These are phyloP conservation scores for Amanita phalloides DNA, from an alignment of 768 basidiomycete species.

Conservation along the genomic window DNA sequence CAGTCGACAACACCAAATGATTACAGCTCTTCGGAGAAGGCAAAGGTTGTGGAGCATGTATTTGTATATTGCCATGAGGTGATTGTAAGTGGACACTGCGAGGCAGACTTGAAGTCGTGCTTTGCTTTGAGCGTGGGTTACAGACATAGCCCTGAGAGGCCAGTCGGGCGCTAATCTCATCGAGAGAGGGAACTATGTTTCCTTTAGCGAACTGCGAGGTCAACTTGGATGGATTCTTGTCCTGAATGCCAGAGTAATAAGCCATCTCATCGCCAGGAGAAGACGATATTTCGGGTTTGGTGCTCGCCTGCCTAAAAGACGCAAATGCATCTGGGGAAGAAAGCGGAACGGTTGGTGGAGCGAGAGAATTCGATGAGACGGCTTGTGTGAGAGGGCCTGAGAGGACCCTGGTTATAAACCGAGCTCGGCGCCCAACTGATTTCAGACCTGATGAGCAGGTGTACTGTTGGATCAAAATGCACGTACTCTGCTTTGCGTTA, in stretches of 20 bases:
- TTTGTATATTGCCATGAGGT: neutral
- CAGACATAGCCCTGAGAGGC: conserved; percentile 2
- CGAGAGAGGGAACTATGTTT: neutral
- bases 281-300: conserved; percentile 38
- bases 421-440: conserved; percentile 60
- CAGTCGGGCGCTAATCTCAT: conserved; percentile 1
- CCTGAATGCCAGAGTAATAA: neutral
- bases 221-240: neutral
- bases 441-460: neutral
- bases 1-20: neutral
- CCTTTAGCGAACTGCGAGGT: neutral
- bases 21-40: neutral
- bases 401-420: conserved; percentile 64
- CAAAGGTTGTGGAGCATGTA: neutral
- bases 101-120: neutral
- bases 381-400: conserved; percentile 32
- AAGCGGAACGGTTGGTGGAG: conserved; percentile 56
- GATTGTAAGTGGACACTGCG: neutral
- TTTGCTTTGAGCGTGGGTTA: neutral
- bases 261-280: neutral
- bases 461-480: neutral
- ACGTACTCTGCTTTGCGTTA: conserved; percentile 59
- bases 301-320: neutral
- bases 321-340: conserved; percentile 35
- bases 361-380: conserved; percentile 49